Percentiles rank a stretch among this genome's conserved stretches.
These are phyloP conservation scores for Dendrocalamus sinicus DNA, from an alignment of 176 grass and related monocot genomes.

Conservation along the genomic window DNA sequence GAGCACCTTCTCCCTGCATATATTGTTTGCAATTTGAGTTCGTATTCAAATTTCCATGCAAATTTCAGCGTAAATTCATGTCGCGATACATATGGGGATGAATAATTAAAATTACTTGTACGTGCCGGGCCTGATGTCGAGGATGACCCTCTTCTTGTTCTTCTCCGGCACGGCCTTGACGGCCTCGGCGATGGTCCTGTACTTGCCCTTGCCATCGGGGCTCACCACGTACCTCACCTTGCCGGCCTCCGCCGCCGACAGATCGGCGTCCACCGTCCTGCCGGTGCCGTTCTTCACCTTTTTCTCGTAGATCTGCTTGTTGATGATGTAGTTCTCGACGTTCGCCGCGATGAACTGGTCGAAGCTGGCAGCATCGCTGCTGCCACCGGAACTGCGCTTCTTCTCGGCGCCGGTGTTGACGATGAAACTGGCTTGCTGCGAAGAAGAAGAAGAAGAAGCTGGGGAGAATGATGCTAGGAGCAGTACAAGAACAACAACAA, in stretches of 20 bases:
- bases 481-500: not conserved
- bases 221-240: slow-evolving; percentile 46
- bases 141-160: slow-evolving; percentile 54
- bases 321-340: slow-evolving; percentile 26
- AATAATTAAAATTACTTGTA: slow-evolving; percentile 36
- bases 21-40: not conserved
- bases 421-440: slow-evolving; percentile 8
- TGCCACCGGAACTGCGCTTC: not conserved
- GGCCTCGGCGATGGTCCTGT: slow-evolving; percentile 49
- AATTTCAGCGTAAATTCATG: not conserved
- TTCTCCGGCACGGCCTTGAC: slow-evolving; percentile 44
- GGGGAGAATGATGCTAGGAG: not conserved
- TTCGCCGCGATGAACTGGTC: slow-evolving; percentile 44
- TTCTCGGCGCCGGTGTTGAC: not conserved
- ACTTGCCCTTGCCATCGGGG: slow-evolving; percentile 48
- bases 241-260: slow-evolving; percentile 40
- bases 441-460: not conserved
- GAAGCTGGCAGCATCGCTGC: not conserved
- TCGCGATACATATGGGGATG: not conserved
- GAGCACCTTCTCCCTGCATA: slow-evolving; percentile 49
- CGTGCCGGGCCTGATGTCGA: slow-evolving; percentile 56
- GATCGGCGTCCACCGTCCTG: slow-evolving; percentile 34
- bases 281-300: not conserved
- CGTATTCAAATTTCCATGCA: not conserved
- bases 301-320: slow-evolving; percentile 21